Conservation (phyloP, 2,329 filamentous ascomycete genomes). For the Myriosclerotinia curreyana region DNA sequence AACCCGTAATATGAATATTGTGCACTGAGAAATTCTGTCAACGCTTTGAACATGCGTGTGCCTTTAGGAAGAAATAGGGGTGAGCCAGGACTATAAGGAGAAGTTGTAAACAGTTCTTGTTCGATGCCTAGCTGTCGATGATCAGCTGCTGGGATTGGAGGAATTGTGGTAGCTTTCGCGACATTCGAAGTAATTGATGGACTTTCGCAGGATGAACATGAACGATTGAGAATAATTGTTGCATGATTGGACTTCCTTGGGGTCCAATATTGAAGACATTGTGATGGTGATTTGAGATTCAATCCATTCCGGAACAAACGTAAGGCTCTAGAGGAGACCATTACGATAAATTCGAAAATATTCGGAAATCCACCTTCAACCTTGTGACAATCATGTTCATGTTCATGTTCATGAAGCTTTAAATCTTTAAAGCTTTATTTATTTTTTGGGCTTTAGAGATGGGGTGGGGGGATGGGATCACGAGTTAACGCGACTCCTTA, state of each 20-base stretch:
- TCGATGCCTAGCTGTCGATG: slow-evolving; percentile 59
- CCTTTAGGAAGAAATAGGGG: slow-evolving; percentile 83
- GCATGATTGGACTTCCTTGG: slow-evolving; percentile 19
- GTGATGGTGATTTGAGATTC: slow-evolving; percentile 15
- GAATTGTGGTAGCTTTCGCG: slow-evolving; percentile 10
- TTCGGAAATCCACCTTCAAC: not conserved
- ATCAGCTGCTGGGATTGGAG: slow-evolving; percentile 42
- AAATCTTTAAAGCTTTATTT: too few species aligned
- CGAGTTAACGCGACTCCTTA: slow-evolving; percentile 1
- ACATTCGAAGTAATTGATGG: slow-evolving; percentile 18
- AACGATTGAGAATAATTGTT: slow-evolving; percentile 31
- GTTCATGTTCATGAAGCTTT: slow-evolving; percentile 1
- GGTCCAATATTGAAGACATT: slow-evolving; percentile 20
- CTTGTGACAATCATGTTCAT: not conserved
- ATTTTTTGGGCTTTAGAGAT: too few species aligned
- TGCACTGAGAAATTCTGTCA: slow-evolving; percentile 75
- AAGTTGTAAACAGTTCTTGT: slow-evolving; percentile 77
- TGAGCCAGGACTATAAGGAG: slow-evolving; percentile 77
- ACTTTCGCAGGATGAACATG: slow-evolving; percentile 37
- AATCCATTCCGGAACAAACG: slow-evolving; percentile 27
- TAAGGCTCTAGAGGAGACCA: slow-evolving; percentile 38
- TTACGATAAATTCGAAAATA: slow-evolving; percentile 27
- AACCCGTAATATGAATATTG: slow-evolving; percentile 86
- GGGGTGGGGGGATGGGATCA: slow-evolving; percentile 1
- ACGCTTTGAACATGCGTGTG: slow-evolving; percentile 76